phyloP scores from a whole-genome alignment of 768 basidiomycete species.

The Wakefieldia striispora region DNA sequence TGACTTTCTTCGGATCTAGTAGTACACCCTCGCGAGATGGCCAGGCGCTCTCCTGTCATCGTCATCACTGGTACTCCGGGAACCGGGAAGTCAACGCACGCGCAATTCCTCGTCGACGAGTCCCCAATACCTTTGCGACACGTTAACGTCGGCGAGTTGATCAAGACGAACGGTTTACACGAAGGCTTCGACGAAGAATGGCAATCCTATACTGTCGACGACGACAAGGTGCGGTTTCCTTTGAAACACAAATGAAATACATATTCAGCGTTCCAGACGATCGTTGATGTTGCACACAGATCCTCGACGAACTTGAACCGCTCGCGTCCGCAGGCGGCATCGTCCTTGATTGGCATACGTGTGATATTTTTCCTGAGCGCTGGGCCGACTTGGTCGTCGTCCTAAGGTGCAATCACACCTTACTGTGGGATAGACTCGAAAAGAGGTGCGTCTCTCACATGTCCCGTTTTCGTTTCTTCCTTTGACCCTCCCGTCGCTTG shows the following conservation, averaged over 20 bases:
- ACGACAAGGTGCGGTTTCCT: slow-evolving; percentile 74
- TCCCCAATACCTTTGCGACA: slow-evolving; percentile 71
- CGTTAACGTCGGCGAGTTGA: slow-evolving; percentile 87
- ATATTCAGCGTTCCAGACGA: too few relatives aligned
- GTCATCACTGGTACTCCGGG: slow-evolving; percentile 90
- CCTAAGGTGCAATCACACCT: slow-evolving; percentile 81
- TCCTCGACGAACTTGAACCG: slow-evolving; percentile 86
- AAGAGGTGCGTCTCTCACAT: slow-evolving; percentile 54
- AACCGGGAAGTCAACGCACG: slow-evolving; percentile 95
- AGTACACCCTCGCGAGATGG: slow-evolving; percentile 5
- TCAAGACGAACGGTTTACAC: slow-evolving; percentile 80
- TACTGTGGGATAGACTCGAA: slow-evolving; percentile 88
- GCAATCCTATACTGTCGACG: slow-evolving; percentile 92
- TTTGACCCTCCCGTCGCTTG: not conserved
- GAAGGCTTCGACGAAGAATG: slow-evolving; percentile 91
- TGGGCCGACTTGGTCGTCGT: slow-evolving; percentile 97
- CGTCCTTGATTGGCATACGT: slow-evolving; percentile 94
- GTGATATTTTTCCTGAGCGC: slow-evolving; percentile 90
- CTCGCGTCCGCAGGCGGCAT: slow-evolving; percentile 67
- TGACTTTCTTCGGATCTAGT: too few relatives aligned
- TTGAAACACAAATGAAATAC: too few relatives aligned
- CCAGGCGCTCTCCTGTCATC: slow-evolving; percentile 57
- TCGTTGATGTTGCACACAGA: slow-evolving; percentile 38
- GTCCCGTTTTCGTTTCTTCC: not conserved
- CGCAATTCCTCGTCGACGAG: slow-evolving; percentile 73